Conservation (phyloP, 2,329 filamentous ascomycete genomes). For the Diaporthe sp. region DNA sequence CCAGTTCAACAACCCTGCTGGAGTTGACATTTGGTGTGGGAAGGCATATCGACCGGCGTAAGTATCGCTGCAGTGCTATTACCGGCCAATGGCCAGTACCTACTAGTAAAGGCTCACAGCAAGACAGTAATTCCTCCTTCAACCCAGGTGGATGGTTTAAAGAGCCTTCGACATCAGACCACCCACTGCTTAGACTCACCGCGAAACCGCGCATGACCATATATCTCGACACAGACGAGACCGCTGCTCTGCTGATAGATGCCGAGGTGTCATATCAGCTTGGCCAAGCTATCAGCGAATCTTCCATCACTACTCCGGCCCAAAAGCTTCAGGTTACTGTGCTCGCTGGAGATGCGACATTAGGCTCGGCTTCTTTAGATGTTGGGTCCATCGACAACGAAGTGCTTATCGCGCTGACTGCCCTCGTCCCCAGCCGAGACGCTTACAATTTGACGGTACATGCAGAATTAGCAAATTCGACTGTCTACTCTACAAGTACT, state of each 20-base stretch:
- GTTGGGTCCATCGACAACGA: constrained; percentile 35
- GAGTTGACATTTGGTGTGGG: constrained; percentile 35
- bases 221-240: constrained; percentile 54
- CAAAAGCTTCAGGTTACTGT: constrained; percentile 30
- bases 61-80: neutral
- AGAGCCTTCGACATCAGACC: constrained; percentile 47
- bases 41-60: constrained; percentile 33
- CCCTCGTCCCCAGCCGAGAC: constrained; percentile 29
- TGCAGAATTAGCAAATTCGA: constrained; percentile 28
- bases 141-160: constrained; percentile 59
- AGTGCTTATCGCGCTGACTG: constrained; percentile 27
- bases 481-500: constrained; percentile 33
- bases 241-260: constrained; percentile 53
- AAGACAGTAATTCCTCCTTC: constrained; percentile 53
- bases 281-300: constrained; percentile 45
- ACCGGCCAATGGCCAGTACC: neutral
- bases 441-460: constrained; percentile 34
- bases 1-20: constrained; percentile 35
- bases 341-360: neutral
- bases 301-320: constrained; percentile 7
- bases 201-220: constrained; percentile 58
- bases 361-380: constrained; percentile 30
- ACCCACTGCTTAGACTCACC: constrained; percentile 53
- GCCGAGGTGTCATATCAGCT: constrained; percentile 50
- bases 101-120: neutral